A percentile compares a stretch with the other conserved stretches of the same genome.
These are phyloP conservation scores for Hemileccinum hortonii DNA, from an alignment of 1,284 basidiomycete species.

Conservation along the genomic window DNA sequence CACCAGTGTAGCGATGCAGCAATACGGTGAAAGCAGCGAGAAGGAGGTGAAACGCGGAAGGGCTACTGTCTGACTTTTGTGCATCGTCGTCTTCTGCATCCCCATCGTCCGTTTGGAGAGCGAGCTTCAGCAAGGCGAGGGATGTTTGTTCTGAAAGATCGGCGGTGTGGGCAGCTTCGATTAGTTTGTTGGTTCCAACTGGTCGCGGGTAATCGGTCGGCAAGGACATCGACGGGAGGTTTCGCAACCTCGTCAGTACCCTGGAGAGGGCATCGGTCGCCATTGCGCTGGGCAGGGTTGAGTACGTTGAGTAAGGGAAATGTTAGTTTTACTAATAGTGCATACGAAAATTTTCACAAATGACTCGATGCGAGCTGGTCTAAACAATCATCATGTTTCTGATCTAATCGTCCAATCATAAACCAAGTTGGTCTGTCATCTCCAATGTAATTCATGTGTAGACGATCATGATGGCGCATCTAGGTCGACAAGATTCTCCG, in stretches of 20 bases:
- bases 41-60: conserved; percentile 89
- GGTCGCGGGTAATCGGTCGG: conserved; percentile 97
- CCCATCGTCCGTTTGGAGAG: conserved; percentile 63
- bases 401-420: no score
- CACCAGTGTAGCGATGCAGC: conserved; percentile 93
- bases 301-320: background rate
- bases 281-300: conserved; percentile 31
- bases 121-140: conserved; percentile 72
- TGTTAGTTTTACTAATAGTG: no score
- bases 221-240: conserved; percentile 86
- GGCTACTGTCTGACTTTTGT: conserved; percentile 44
- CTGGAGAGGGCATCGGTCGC: conserved; percentile 44
- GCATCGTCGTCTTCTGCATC: conserved; percentile 54
- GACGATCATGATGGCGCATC: no score
- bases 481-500: no score
- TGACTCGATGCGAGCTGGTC: no score
- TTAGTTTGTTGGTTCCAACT: conserved; percentile 65
- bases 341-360: background rate
- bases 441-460: no score
- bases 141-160: conserved; percentile 71
- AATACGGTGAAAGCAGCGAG: conserved; percentile 90
- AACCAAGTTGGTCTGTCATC: no score
- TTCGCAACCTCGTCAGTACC: conserved; percentile 64
- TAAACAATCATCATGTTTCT: no score
- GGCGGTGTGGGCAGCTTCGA: conserved; percentile 75